Conservation (phyloP, 805 yeast genomes). For the Isabelozyma heimii region DNA sequence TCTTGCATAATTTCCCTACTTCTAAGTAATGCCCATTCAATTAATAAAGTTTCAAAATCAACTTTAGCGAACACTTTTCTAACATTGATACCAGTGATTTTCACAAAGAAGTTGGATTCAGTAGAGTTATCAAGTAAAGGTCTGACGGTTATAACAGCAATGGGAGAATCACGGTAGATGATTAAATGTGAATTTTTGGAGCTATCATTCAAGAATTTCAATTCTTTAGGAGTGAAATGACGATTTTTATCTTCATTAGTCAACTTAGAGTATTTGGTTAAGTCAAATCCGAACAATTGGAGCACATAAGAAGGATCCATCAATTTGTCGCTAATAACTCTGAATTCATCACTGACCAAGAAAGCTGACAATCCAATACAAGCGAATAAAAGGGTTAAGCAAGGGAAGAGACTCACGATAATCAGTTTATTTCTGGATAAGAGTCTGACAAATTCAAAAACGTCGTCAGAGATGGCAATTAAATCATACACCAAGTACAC, state of each 20-base stretch:
- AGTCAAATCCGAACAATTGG: conserved; percentile 49
- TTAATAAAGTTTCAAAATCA: conserved; percentile 60
- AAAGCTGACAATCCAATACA: conserved; percentile 38
- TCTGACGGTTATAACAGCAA: conserved; percentile 56
- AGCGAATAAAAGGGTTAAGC: conserved; percentile 34
- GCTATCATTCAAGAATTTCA: conserved; percentile 30
- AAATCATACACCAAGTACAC: conserved; percentile 27
- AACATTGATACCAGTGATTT: conserved; percentile 57
- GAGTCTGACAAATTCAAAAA: conserved; percentile 24
- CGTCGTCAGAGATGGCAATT: conserved; percentile 27
- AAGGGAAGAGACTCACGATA: conserved; percentile 21
- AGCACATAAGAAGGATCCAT: conserved; percentile 19
- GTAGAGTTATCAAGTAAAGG: conserved; percentile 38
- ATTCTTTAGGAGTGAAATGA: conserved; percentile 11
- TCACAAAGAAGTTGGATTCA: conserved; percentile 44
- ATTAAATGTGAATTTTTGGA: conserved; percentile 51
- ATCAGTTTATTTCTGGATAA: conserved; percentile 1
- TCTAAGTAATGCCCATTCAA: conserved; percentile 58
- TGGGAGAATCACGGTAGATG: conserved; percentile 67
- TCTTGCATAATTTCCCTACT: conserved; percentile 38
- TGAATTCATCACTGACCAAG: conserved; percentile 48
- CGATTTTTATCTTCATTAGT: conserved; percentile 14
- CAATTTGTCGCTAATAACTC: conserved; percentile 28
- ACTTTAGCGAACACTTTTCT: conserved; percentile 66
- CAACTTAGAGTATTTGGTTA: conserved; percentile 44